Evolutionary conservation across 352 stramenopile genomes (phyloP).

Genomic region (Pelagophyceae sp.): DNA sequence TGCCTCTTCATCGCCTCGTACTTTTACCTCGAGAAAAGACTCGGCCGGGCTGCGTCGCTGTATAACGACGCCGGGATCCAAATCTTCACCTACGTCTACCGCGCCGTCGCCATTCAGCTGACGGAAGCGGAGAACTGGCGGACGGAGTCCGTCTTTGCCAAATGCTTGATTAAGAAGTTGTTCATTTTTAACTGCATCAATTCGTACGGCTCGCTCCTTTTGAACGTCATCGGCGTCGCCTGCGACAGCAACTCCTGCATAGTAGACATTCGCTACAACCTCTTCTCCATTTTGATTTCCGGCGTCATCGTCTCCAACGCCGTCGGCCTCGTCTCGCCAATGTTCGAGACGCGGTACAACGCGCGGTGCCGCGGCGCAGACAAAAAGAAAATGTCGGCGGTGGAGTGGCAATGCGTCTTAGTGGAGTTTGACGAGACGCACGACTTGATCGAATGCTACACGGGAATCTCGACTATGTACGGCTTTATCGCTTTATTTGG

Average conservation of each 20-base stretch:
- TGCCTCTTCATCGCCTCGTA: not conserved
- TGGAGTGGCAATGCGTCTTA: not conserved
- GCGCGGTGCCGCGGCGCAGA: not conserved
- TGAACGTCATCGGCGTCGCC: not conserved
- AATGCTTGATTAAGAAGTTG: not conserved
- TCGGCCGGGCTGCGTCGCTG: not conserved
- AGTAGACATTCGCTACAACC: not conserved
- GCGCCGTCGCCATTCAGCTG: not conserved
- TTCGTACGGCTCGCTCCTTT: not conserved
- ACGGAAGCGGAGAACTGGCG: conserved; percentile 13
- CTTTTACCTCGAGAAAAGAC: not conserved
- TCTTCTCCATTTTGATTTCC: not conserved
- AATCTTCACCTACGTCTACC: conserved; percentile 7
- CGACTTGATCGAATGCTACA: conserved; percentile 6
- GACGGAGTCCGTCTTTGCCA: not conserved
- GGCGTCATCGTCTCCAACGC: not conserved
- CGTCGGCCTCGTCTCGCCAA: not conserved
- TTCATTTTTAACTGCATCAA: conserved; percentile 16
- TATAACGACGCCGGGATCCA: not conserved
- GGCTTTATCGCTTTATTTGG: conserved; percentile 7
- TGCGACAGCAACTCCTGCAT: not conserved
- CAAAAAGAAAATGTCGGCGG: not conserved
- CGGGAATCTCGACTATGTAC: not conserved
- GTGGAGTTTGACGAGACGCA: conserved; percentile 13
- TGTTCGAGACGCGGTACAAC: not conserved